Base-by-base conservation (phyloP, 441 rosid species). In the Mallotus japonicus region DNA sequence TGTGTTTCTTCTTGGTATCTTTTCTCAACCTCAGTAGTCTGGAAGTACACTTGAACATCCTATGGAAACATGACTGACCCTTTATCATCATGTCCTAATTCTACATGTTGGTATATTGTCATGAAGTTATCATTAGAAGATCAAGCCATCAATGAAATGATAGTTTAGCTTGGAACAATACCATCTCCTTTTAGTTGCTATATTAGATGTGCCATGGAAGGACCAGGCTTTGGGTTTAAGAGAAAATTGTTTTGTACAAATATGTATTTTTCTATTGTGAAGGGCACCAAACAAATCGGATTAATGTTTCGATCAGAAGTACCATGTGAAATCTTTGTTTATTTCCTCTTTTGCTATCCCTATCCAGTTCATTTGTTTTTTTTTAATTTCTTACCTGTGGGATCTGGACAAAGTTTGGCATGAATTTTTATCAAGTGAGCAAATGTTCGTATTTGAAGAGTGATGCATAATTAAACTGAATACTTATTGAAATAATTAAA, bases 381-480 rank as follows among this genome's bases (percentile, higher is more conserved):
- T 22, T 32, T 9, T 10, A 1, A 16, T 20, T 68, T 54, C 32
- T 53, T 42, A 60, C 56, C 12, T n/a, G 0, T 17, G 51, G 8
- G 16, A 15, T 54, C 53, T 56, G 6, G 62, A 37, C 2, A 56
- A 44, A 44, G 4, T 22, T n/a, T 22, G 6, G 49, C 19, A n/a
- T 63, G 61, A 15, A 55, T 54, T 13, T 40, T 61, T 14, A 37
- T 22, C 37, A 37, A 40, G 40, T 54, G 62, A 2, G 16, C 4
- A 11, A 19, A 12, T 53, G 0, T 2, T 57, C 3, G 11, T 40
- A 54, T 10, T 19, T 70, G 19, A 57, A 20, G 55, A 2, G 42
- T 57, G 73, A 44, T 70, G 62, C 22, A 16, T 37, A 17, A 20
- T 69, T 37, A 42, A 69, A 22, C 28, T n/a, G 40, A 57, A 7